These are phyloP conservation scores for Phytophthora agathidicida DNA, from an alignment of 352 stramenopile genomes.

Conservation along the genomic window DNA sequence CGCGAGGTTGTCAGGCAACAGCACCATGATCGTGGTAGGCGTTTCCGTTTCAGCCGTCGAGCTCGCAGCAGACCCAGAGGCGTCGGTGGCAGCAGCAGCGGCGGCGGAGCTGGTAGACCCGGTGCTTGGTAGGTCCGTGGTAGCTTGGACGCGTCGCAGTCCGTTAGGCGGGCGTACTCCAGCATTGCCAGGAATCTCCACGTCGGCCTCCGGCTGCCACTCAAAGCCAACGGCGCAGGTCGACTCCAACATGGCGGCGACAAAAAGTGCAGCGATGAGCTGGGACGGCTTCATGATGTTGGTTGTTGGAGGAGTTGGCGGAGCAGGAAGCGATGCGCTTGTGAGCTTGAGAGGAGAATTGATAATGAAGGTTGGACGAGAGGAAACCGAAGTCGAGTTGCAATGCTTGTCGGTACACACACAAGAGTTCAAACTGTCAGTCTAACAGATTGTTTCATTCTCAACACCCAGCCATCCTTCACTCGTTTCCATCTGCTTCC, in stretches of 20 bases:
- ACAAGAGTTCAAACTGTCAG: no score
- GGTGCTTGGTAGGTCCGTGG: slow-evolving; percentile 20
- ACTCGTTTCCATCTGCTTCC: no score
- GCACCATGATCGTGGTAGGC: slow-evolving; percentile 63
- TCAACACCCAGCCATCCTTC: no score
- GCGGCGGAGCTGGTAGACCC: slow-evolving; percentile 18
- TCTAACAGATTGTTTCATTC: no score
- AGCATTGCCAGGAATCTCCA: slow-evolving; percentile 29
- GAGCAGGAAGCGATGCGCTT: neutral
- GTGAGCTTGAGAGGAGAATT: slow-evolving; percentile 27
- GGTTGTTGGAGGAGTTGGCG: neutral
- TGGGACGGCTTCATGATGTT: slow-evolving; percentile 38
- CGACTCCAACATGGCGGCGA: slow-evolving; percentile 16
- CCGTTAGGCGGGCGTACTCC: slow-evolving; percentile 7
- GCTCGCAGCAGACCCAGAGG: slow-evolving; percentile 20
- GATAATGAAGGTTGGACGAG: slow-evolving; percentile 30
- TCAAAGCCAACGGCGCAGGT: slow-evolving; percentile 17
- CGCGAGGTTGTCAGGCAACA: slow-evolving; percentile 57
- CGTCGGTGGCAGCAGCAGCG: slow-evolving; percentile 4
- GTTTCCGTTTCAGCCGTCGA: slow-evolving; percentile 33
- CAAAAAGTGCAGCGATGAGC: slow-evolving; percentile 29
- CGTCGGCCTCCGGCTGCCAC: slow-evolving; percentile 32
- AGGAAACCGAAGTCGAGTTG: no score
- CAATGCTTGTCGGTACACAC: no score
- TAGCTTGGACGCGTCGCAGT: slow-evolving; percentile 36